Percentiles rank a stretch among this genome's conserved stretches.
These are phyloP conservation scores for Lineolata rhizophorae DNA, from an alignment of 495 filamentous ascomycete species.

Conservation along the genomic window DNA sequence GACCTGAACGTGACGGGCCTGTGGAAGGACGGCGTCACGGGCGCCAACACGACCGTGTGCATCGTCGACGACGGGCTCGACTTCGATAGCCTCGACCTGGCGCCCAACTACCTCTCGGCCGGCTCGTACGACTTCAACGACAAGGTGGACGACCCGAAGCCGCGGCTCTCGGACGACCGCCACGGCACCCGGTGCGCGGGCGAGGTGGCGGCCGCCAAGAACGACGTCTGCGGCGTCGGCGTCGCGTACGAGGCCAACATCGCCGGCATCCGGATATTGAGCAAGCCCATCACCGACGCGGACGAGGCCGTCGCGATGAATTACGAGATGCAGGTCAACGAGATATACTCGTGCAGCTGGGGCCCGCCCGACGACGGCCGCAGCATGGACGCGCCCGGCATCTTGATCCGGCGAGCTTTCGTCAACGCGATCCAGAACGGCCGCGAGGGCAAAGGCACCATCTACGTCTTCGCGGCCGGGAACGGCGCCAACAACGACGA, in stretches of 20 bases:
- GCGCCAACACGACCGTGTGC: constrained; percentile 67
- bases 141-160: constrained; percentile 50
- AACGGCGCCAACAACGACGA: constrained; percentile 77
- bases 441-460: constrained; percentile 59
- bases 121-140: constrained; percentile 97
- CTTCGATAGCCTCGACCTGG: constrained; percentile 89
- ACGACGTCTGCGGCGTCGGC: constrained; percentile 87
- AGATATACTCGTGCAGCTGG: constrained; percentile 98
- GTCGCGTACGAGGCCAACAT: constrained; percentile 85
- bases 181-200: constrained; percentile 92
- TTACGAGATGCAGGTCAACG: constrained; percentile 72
- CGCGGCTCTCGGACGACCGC: constrained; percentile 54
- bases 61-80: constrained; percentile 94
- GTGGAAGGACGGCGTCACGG: constrained; percentile 84
- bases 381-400: constrained; percentile 82
- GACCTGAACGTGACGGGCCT: constrained; percentile 87
- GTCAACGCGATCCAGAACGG: constrained; percentile 80
- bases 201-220: constrained; percentile 75
- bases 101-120: constrained; percentile 71
- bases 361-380: constrained; percentile 81
- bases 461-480: constrained; percentile 93
- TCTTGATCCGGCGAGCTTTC: constrained; percentile 77
- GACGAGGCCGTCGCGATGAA: constrained; percentile 88
- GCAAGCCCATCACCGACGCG: constrained; percentile 68
- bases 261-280: constrained; percentile 75